These are phyloP conservation scores for Ustilago trichophora DNA, from an alignment of 1,284 basidiomycete species.

Conservation along the genomic window DNA sequence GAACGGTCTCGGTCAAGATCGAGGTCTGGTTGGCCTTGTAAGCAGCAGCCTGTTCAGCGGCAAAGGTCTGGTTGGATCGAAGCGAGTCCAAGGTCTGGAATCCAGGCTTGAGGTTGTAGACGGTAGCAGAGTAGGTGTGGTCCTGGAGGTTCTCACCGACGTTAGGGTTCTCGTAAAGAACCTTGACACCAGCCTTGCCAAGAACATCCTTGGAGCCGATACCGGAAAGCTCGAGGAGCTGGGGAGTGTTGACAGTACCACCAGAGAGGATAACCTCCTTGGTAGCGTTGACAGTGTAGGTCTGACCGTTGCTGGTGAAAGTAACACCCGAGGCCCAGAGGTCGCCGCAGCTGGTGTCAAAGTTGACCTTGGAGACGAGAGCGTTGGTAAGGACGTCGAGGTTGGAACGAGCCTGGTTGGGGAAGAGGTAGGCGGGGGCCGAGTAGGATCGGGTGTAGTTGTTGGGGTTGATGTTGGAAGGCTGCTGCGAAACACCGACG, in stretches of 20 bases:
- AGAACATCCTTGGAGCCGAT: constrained; percentile 69
- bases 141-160: constrained; percentile 70
- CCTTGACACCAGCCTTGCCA: constrained; percentile 63
- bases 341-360: constrained; percentile 14
- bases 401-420: constrained; percentile 51
- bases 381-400: constrained; percentile 54
- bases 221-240: constrained; percentile 70
- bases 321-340: constrained; percentile 48
- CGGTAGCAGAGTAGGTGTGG: constrained; percentile 65
- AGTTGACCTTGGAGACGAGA: constrained; percentile 54
- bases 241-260: constrained; percentile 65
- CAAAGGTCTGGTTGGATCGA: constrained; percentile 52
- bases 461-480: constrained; percentile 56
- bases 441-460: constrained; percentile 62
- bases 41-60: constrained; percentile 46
- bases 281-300: constrained; percentile 48
- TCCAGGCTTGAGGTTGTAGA: constrained; percentile 56
- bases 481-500: constrained; percentile 57
- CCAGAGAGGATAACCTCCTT: constrained; percentile 59
- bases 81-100: constrained; percentile 55
- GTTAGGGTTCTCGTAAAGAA: constrained; percentile 51
- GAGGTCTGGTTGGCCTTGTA: constrained; percentile 53
- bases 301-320: constrained; percentile 41
- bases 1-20: constrained; percentile 57
- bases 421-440: constrained; percentile 57